A percentile compares a stretch with the other conserved stretches of the same genome.
Conservation (phyloP, 352 stramenopile species). For the Pseudoperonospora humuli region DNA sequence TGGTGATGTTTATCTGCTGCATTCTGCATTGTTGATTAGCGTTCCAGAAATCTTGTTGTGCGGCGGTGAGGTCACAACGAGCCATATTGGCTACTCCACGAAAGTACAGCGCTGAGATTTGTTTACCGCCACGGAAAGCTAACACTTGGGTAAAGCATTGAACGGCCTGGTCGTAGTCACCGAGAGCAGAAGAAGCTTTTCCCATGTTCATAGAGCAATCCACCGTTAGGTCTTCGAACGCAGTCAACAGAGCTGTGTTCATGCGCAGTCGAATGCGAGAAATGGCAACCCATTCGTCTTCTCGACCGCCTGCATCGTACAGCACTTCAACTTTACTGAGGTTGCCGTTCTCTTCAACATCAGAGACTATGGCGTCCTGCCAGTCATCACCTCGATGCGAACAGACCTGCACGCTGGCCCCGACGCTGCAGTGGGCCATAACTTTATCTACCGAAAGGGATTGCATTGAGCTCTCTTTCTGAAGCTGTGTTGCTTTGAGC, state of each 20-base stretch:
- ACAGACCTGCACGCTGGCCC: slow-evolving; percentile 47
- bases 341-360: slow-evolving; percentile 35
- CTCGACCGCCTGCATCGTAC: slow-evolving; percentile 41
- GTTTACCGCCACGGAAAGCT: slow-evolving; percentile 23
- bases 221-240: slow-evolving; percentile 46
- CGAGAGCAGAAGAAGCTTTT: slow-evolving; percentile 51
- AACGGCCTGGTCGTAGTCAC: slow-evolving; percentile 44
- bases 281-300: slow-evolving; percentile 42
- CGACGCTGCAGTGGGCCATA: slow-evolving; percentile 35
- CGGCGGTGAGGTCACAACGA: slow-evolving; percentile 46
- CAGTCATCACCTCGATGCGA: slow-evolving; percentile 12
- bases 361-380: slow-evolving; percentile 55
- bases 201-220: slow-evolving; percentile 82
- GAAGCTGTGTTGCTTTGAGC: slow-evolving; percentile 34
- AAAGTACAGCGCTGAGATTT: slow-evolving; percentile 63
- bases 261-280: slow-evolving; percentile 50
- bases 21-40: slow-evolving; percentile 50
- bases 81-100: slow-evolving; percentile 60
- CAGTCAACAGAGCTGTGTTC: slow-evolving; percentile 35
- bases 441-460: slow-evolving; percentile 26
- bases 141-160: slow-evolving; percentile 58
- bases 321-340: slow-evolving; percentile 49
- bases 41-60: slow-evolving; percentile 58
- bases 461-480: slow-evolving; percentile 33
- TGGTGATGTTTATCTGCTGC: slow-evolving; percentile 32